Conservation (phyloP, 2,329 filamentous ascomycete genomes). For the Paracamarosporium sp. region DNA sequence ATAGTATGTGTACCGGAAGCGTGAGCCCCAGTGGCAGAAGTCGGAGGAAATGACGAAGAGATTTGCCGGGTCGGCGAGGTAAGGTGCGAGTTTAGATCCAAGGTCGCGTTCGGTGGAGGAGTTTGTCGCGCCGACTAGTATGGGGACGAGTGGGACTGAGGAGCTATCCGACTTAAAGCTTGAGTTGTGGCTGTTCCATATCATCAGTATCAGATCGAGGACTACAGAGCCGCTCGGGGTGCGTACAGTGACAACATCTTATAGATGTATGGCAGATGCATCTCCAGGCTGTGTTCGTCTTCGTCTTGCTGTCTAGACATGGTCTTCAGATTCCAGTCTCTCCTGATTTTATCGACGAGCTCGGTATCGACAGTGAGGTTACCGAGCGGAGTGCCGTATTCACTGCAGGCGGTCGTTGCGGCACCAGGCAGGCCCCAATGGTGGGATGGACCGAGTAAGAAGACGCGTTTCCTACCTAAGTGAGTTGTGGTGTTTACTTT, state of each 20-base stretch:
- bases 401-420: constrained; percentile 74
- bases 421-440: constrained; percentile 80
- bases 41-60: constrained; percentile 92
- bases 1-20: constrained; percentile 87
- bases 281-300: constrained; percentile 91
- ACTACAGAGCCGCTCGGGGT: not conserved
- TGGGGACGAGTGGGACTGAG: constrained; percentile 80
- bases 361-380: constrained; percentile 69
- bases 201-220: constrained; percentile 7
- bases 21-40: constrained; percentile 93
- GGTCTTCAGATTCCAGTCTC: constrained; percentile 34
- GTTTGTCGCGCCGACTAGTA: constrained; percentile 81
- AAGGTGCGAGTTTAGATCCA: constrained; percentile 76
- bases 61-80: constrained; percentile 76
- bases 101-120: constrained; percentile 69
- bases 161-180: constrained; percentile 49
- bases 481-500: constrained; percentile 2
- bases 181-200: constrained; percentile 39
- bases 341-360: constrained; percentile 56
- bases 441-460: constrained; percentile 92
- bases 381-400: constrained; percentile 78
- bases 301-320: constrained; percentile 75
- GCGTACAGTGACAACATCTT: constrained; percentile 68
- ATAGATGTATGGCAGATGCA: constrained; percentile 94
- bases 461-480: constrained; percentile 76